phyloP scores from a whole-genome alignment of 2,329 filamentous ascomycete genomes.

The Aspergillus tanneri region DNA sequence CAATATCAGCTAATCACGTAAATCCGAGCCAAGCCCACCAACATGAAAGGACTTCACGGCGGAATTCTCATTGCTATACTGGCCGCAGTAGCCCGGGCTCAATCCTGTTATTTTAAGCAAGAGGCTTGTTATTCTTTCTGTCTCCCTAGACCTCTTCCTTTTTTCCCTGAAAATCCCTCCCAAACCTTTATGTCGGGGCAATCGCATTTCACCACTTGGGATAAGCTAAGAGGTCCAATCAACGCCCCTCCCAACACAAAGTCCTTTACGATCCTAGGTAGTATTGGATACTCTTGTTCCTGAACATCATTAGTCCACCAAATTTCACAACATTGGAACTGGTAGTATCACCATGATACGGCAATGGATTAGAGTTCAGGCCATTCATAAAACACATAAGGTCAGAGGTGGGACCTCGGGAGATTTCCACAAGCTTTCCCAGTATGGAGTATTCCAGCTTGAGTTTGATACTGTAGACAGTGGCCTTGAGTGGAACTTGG shows the following conservation, averaged over 20 bases:
- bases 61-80: constrained; percentile 40
- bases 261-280: too few relatives aligned
- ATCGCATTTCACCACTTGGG: too few relatives aligned
- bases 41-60: constrained; percentile 38
- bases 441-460: constrained; percentile 58
- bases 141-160: too few relatives aligned
- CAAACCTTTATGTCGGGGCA: too few relatives aligned
- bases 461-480: constrained; percentile 42
- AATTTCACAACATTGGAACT: neutral
- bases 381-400: neutral
- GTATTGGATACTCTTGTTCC: neutral
- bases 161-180: too few relatives aligned
- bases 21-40: too few relatives aligned
- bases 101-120: constrained; percentile 19
- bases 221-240: too few relatives aligned
- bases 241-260: too few relatives aligned
- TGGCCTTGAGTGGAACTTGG: constrained; percentile 43
- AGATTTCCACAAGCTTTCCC: constrained; percentile 40
- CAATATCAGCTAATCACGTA: too few relatives aligned
- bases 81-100: constrained; percentile 31
- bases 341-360: neutral
- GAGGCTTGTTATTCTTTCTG: too few relatives aligned
- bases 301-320: neutral
- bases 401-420: constrained; percentile 7
- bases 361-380: neutral